Evolutionary conservation across 1,284 basidiomycete species (phyloP).

Genomic region (Cryptococcus sp.): DNA sequence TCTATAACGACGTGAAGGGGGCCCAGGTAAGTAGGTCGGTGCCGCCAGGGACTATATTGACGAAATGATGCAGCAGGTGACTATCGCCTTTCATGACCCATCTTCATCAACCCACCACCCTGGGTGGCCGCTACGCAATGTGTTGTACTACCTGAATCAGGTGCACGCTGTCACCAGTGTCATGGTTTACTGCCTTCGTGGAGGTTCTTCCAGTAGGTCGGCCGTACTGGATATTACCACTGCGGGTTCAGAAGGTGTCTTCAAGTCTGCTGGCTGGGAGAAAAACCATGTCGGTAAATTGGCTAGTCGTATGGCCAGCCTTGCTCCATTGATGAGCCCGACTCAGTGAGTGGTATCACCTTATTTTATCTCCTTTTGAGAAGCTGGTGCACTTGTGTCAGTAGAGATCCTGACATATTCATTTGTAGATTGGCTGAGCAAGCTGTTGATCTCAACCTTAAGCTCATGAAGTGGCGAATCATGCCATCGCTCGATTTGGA

Average conservation of each 20-base stretch:
- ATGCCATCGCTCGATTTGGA: constrained; percentile 85
- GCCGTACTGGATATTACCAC: constrained; percentile 11
- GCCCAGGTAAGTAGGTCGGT: constrained; percentile 48
- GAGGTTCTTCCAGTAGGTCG: constrained; percentile 26
- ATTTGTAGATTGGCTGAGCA: constrained; percentile 78
- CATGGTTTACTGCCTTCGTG: constrained; percentile 72
- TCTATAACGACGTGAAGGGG: constrained; percentile 54
- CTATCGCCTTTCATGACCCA: constrained; percentile 79
- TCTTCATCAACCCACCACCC: constrained; percentile 73
- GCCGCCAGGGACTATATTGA: constrained; percentile 1
- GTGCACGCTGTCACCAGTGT: constrained; percentile 56
- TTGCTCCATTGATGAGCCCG: constrained; percentile 96
- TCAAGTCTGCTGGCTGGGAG: constrained; percentile 91
- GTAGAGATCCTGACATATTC: neutral
- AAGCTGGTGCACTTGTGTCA: neutral
- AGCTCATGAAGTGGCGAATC: constrained; percentile 97
- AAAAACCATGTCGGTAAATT: constrained; percentile 81
- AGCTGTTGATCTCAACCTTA: constrained; percentile 93
- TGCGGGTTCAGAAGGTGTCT: constrained; percentile 14
- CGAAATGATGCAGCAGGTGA: constrained; percentile 14
- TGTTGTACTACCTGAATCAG: constrained; percentile 72
- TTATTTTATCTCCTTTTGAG: neutral
- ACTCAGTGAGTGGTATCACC: constrained; percentile 49
- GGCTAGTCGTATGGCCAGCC: constrained; percentile 80
- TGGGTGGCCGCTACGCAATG: constrained; percentile 92